Evolutionary conservation across 1,139 yeast genomes (phyloP).

Genomic region (Nakaseomyces delphensis): DNA sequence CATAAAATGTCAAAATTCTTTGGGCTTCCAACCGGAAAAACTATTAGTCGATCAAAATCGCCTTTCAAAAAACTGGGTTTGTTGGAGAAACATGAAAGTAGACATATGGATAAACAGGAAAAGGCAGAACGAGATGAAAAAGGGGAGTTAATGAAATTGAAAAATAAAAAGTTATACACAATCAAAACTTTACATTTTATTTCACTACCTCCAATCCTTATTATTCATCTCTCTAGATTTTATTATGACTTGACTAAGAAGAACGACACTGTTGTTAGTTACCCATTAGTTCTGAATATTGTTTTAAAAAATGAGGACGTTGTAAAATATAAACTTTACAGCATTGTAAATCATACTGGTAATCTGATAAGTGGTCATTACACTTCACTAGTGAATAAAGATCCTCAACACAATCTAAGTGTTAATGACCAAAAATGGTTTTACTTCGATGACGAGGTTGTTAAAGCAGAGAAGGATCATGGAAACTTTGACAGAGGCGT

Average conservation of each 20-base stretch:
- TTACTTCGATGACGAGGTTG: constrained; percentile 62
- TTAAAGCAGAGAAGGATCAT: constrained; percentile 40
- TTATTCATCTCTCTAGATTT: constrained; percentile 58
- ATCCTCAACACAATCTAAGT: constrained; percentile 28
- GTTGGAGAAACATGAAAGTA: constrained; percentile 5
- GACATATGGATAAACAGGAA: constrained; percentile 4
- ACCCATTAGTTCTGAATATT: constrained; percentile 47
- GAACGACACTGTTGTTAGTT: constrained; percentile 44
- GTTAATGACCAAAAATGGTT: constrained; percentile 46
- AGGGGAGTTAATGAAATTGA: constrained; percentile 16
- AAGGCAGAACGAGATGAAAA: constrained; percentile 8
- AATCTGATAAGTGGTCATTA: constrained; percentile 68
- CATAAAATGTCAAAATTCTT: constrained; percentile 18
- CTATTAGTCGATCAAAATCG: constrained; percentile 17
- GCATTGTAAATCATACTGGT: constrained; percentile 64
- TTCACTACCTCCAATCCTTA: constrained; percentile 52
- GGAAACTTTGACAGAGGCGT: constrained; percentile 38
- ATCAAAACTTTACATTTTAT: constrained; percentile 53
- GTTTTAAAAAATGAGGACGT: constrained; percentile 35
- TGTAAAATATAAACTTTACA: constrained; percentile 45
- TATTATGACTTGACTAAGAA: constrained; percentile 50
- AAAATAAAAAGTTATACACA: constrained; percentile 33
- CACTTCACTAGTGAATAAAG: constrained; percentile 55
- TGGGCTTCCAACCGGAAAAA: constrained; percentile 13
- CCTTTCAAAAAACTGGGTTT: constrained; percentile 20